Evolutionary conservation across 1,284 basidiomycete genomes (phyloP).

Genomic region (Psilocybe mexicana): DNA sequence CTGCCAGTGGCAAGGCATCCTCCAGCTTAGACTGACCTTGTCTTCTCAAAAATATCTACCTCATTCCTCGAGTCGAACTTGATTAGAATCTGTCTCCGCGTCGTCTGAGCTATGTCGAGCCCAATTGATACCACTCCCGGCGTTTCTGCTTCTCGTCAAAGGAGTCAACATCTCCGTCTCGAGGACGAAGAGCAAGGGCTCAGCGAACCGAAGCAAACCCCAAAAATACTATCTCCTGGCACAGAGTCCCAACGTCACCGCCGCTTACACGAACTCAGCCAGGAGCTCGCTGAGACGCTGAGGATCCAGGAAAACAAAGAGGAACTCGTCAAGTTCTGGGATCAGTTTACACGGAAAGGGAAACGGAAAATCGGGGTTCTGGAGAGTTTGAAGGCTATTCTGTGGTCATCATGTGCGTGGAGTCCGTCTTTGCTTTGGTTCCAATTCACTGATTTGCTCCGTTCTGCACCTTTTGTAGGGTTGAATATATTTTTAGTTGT

Average conservation of each 20-base stretch:
- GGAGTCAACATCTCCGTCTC: conserved; percentile 2
- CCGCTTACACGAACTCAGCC: conserved; percentile 14
- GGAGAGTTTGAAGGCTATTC: conserved; percentile 48
- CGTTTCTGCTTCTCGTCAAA: conserved; percentile 1
- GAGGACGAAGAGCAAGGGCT: conserved; percentile 11
- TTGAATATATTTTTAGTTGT: conserved; percentile 63
- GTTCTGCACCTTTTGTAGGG: conserved; percentile 35
- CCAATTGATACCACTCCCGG: not conserved
- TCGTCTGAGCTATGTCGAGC: not conserved
- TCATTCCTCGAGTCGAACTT: not conserved
- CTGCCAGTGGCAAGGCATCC: not conserved
- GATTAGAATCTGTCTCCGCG: not conserved
- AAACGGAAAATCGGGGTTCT: conserved; percentile 45
- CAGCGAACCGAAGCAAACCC: conserved; percentile 3
- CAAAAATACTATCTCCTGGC: conserved; percentile 13
- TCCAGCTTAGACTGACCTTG: not conserved
- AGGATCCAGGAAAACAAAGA: conserved; percentile 23
- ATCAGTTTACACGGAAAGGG: conserved; percentile 52
- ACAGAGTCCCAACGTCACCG: conserved; percentile 16
- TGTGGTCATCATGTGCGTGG: conserved; percentile 52
- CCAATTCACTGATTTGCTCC: not conserved
- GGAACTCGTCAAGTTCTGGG: conserved; percentile 37
- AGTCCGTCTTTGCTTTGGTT: conserved; percentile 9
- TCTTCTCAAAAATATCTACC: not conserved
- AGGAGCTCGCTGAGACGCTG: conserved; percentile 14